A percentile compares a stretch with the other conserved stretches of the same genome.
phyloP scores from a whole-genome alignment of 2,329 filamentous ascomycete species.

The Sordariomycetes sp. region DNA sequence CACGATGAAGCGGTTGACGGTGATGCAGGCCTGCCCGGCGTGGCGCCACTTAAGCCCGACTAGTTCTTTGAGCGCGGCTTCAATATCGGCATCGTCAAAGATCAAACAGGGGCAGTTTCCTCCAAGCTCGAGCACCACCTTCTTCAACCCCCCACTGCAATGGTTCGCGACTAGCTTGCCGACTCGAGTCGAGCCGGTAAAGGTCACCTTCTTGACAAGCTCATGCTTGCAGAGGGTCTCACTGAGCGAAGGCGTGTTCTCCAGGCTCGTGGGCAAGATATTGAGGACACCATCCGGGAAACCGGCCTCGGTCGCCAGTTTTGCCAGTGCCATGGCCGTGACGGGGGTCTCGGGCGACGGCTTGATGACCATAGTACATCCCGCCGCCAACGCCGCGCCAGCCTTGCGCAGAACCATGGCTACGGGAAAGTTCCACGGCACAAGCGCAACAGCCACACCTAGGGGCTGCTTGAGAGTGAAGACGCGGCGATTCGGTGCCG shows the following conservation, averaged over 20 bases:
- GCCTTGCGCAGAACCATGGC: conserved; percentile 39
- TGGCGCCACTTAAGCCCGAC: conserved; percentile 35
- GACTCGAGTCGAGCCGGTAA: conserved; percentile 66
- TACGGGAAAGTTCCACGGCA: conserved; percentile 50
- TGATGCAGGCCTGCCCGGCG: conserved; percentile 49
- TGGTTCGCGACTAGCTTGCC: conserved; percentile 57
- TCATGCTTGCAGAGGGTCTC: conserved; percentile 58
- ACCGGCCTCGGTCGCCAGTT: conserved; percentile 59
- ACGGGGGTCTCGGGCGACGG: conserved; percentile 67
- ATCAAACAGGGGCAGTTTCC: conserved; percentile 58
- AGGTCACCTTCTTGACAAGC: conserved; percentile 63
- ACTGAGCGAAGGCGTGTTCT: conserved; percentile 58
- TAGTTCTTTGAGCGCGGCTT: conserved; percentile 47
- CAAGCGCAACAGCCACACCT: conserved; percentile 22
- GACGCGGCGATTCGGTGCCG: conserved; percentile 52
- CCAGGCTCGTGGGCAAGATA: conserved; percentile 46
- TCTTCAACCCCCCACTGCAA: conserved; percentile 34
- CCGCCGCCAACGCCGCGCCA: conserved; percentile 54
- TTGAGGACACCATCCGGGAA: conserved; percentile 71
- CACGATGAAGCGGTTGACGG: conserved; percentile 42
- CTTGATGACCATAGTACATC: conserved; percentile 69
- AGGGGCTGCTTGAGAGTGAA: conserved; percentile 56
- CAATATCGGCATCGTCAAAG: conserved; percentile 57
- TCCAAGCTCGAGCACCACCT: conserved; percentile 58
- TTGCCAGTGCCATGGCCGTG: conserved; percentile 51